These are phyloP conservation scores for Neltuma alba DNA, from an alignment of 306 rosid genomes.

Conservation along the genomic window DNA sequence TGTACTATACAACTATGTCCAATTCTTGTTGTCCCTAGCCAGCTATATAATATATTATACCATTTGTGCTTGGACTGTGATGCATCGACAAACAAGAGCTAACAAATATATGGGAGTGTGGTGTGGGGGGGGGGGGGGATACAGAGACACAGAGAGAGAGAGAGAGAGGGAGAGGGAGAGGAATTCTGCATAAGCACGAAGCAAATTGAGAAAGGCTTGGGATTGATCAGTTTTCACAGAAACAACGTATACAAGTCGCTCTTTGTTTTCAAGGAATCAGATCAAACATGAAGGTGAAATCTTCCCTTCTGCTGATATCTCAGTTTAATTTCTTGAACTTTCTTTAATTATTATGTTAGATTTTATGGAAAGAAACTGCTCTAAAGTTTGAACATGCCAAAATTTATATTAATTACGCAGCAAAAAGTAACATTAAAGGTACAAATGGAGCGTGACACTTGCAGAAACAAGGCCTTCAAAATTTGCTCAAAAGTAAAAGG, in stretches of 20 bases:
- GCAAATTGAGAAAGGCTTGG: background rate
- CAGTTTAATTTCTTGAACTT: background rate
- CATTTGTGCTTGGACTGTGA: background rate
- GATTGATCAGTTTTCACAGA: background rate
- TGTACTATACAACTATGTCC: background rate
- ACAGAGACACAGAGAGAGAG: background rate
- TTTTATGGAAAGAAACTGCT: background rate
- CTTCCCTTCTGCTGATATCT: background rate
- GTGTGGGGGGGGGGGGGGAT: background rate
- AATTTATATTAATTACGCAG: too few species aligned
- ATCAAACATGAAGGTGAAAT: background rate
- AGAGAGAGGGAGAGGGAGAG: background rate
- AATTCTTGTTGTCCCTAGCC: background rate
- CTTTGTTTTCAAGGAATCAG: background rate
- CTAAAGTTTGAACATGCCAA: background rate
- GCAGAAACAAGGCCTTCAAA: background rate
- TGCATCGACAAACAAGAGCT: background rate
- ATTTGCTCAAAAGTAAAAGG: background rate
- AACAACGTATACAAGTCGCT: background rate
- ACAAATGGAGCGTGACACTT: background rate
- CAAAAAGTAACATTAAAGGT: constrained; percentile 5
- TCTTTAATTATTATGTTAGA: background rate
- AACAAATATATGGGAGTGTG: background rate
- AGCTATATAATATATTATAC: background rate
- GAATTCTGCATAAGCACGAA: background rate